These are phyloP conservation scores for Diospyros lotus DNA, from an alignment of 148 eudicot genomes.

Conservation along the genomic window DNA sequence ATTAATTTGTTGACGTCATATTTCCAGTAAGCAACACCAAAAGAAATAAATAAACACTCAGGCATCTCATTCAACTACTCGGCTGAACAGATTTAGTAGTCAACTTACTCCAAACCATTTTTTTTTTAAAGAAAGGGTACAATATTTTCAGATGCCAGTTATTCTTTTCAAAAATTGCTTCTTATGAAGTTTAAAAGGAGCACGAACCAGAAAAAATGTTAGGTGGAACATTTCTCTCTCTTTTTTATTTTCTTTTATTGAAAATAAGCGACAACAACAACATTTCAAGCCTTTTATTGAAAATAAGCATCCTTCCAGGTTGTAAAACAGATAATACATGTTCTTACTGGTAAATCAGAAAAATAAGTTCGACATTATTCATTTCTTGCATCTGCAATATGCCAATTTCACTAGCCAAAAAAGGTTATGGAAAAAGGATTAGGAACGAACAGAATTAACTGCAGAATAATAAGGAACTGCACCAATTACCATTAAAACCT, in stretches of 20 bases:
- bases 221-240: not conserved
- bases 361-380: not conserved
- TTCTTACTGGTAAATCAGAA: too few relatives aligned
- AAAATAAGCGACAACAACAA: too few relatives aligned
- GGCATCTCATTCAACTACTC: not conserved
- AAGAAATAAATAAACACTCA: not conserved
- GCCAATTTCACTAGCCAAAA: not conserved
- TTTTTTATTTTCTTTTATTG: not conserved
- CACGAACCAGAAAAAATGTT: too few relatives aligned
- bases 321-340: not conserved
- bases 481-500: slow-evolving; percentile 68
- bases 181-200: not conserved
- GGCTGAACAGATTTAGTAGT: not conserved
- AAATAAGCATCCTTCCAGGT: too few relatives aligned
- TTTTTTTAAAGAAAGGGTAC: not conserved
- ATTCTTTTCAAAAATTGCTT: not conserved
- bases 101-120: not conserved
- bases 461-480: not conserved
- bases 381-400: not conserved
- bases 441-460: not conserved
- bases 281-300: too few relatives aligned
- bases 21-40: not conserved
- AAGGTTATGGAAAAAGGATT: not conserved
- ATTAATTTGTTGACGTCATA: too few relatives aligned
- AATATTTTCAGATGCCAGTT: not conserved